Conservation (phyloP, 2,329 filamentous ascomycete species). For the Aulographum hederae region DNA sequence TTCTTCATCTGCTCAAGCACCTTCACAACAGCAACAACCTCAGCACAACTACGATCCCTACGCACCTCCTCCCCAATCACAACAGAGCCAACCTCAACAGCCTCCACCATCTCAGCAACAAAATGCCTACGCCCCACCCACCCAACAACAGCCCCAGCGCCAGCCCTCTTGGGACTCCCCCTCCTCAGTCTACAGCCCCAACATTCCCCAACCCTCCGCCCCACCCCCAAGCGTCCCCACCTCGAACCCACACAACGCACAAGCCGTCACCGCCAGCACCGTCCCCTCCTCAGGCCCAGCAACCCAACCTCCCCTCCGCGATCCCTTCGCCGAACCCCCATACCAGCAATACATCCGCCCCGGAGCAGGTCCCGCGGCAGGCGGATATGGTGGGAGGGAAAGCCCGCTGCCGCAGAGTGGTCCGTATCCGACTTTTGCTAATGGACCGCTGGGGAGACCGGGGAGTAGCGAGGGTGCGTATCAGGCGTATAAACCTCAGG, state of each 20-base stretch:
- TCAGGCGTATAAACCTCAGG: conserved; percentile 14
- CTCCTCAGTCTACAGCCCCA: conserved; percentile 7
- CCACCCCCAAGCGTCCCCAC: conserved; percentile 12
- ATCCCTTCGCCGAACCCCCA: conserved; percentile 3
- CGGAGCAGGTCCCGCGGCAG: neutral
- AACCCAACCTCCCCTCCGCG: conserved; percentile 3
- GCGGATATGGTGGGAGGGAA: conserved; percentile 8
- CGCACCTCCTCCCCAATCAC: conserved; percentile 10
- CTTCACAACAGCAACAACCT: neutral
- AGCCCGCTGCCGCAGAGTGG: conserved; percentile 10
- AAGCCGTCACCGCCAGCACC: conserved; percentile 7
- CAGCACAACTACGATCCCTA: conserved; percentile 10
- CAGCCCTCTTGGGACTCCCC: conserved; percentile 4
- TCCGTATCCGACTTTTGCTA: conserved; percentile 12
- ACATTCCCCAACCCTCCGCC: conserved; percentile 11
- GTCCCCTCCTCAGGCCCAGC: conserved; percentile 1
- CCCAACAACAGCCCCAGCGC: conserved; percentile 9
- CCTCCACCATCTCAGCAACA: conserved; percentile 9
- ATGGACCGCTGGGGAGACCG: conserved; percentile 14
- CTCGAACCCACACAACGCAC: conserved; percentile 5
- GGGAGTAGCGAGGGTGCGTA: conserved; percentile 8
- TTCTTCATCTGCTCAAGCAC: conserved; percentile 11
- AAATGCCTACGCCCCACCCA: conserved; percentile 11
- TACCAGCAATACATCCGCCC: neutral
- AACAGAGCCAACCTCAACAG: conserved; percentile 9